Percentiles rank a stretch among this genome's conserved stretches.
Evolutionary conservation across 176 grass and related monocot genomes (phyloP).

Genomic region (Triticum dicoccoides): DNA sequence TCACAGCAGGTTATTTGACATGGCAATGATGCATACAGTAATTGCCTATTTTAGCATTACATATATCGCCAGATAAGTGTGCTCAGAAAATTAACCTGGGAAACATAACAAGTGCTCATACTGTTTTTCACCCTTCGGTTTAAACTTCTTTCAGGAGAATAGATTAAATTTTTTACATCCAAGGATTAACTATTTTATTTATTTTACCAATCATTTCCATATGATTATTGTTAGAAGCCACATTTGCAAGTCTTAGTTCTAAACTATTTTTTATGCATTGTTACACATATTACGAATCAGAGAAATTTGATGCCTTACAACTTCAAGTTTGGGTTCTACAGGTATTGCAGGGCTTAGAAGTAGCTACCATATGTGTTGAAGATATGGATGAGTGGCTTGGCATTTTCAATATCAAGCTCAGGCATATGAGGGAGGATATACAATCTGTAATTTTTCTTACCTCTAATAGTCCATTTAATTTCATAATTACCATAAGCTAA

Average conservation of each 20-base stretch:
- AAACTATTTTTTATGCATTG: background rate
- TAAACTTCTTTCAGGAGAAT: background rate
- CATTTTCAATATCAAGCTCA: constrained; percentile 97
- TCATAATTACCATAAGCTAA: background rate
- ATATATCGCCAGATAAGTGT: background rate
- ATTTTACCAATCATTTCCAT: background rate
- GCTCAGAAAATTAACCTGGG: background rate
- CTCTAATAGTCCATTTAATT: constrained; percentile 2
- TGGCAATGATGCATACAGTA: background rate
- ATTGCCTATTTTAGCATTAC: background rate
- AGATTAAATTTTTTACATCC: background rate
- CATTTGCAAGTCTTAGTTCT: background rate
- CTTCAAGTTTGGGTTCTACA: constrained; percentile 27
- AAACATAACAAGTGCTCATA: background rate
- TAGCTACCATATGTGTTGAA: constrained; percentile 71
- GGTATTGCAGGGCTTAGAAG: constrained; percentile 84
- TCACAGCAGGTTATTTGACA: background rate
- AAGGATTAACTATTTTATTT: background rate
- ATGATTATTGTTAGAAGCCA: background rate
- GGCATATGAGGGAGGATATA: constrained; percentile 98
- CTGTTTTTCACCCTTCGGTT: background rate
- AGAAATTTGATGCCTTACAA: background rate
- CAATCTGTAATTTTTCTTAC: constrained; percentile 61
- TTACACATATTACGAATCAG: background rate
- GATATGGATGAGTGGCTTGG: constrained; percentile 99